Percentiles rank a stretch among this genome's conserved stretches.
Conservation (phyloP, 1,284 basidiomycete genomes). For the Moniliophthora roreri region DNA sequence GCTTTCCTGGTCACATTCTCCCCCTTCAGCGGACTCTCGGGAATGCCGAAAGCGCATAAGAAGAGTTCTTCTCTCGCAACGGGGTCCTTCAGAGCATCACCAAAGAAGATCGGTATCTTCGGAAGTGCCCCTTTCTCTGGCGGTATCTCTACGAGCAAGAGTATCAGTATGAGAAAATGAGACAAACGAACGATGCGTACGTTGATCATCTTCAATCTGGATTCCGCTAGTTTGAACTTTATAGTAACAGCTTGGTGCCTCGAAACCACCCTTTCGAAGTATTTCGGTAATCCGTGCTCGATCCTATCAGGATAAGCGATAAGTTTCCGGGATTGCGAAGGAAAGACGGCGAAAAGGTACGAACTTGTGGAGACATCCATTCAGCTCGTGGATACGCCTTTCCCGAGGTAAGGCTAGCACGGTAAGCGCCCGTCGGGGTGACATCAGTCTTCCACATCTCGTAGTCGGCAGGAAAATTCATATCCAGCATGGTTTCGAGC, state of each 20-base stretch:
- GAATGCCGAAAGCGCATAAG: background rate
- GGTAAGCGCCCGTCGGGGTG: background rate
- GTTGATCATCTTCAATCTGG: background rate
- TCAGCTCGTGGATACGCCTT: background rate
- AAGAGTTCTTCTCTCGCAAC: constrained; percentile 18
- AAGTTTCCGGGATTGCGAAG: background rate
- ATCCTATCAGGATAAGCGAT: background rate
- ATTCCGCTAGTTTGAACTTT: constrained; percentile 14
- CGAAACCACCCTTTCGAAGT: constrained; percentile 20
- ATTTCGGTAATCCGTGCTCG: constrained; percentile 15
- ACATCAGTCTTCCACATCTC: background rate
- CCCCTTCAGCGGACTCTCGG: background rate
- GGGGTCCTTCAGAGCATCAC: constrained; percentile 21
- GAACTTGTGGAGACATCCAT: constrained; percentile 4
- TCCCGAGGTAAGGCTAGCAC: constrained; percentile 1
- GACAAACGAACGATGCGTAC: background rate
- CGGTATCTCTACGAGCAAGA: background rate
- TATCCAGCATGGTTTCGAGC: background rate
- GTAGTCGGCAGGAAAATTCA: background rate
- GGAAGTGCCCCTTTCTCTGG: constrained; percentile 12
- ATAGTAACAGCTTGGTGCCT: constrained; percentile 25
- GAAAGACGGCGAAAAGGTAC: background rate
- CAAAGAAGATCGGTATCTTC: constrained; percentile 24
- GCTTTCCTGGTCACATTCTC: too few species aligned
- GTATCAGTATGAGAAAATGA: background rate